These are phyloP conservation scores for Penicillium sp. DNA, from an alignment of 2,329 filamentous ascomycete genomes.

Conservation along the genomic window DNA sequence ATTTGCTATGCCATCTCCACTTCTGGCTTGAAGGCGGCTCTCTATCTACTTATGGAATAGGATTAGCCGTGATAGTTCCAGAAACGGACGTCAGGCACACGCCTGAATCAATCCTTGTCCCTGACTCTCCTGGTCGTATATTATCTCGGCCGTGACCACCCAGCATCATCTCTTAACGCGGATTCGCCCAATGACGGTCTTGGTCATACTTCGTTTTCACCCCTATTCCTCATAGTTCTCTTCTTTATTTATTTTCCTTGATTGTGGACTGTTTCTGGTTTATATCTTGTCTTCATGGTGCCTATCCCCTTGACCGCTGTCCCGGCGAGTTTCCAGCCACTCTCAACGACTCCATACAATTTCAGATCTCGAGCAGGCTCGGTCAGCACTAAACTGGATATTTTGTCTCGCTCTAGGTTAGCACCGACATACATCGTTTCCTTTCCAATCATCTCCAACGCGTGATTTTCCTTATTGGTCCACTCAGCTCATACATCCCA, in stretches of 20 bases:
- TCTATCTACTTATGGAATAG: slow-evolving; percentile 16
- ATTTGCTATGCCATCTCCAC: slow-evolving; percentile 16
- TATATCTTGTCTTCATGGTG: slow-evolving; percentile 27
- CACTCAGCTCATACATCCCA: slow-evolving; percentile 22
- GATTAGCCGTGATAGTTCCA: slow-evolving; percentile 12
- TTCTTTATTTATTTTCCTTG: not conserved
- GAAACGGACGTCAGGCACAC: slow-evolving; percentile 21
- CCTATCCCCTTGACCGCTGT: slow-evolving; percentile 28
- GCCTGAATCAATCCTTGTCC: slow-evolving; percentile 7
- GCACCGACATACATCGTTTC: slow-evolving; percentile 20
- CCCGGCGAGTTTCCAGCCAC: slow-evolving; percentile 28
- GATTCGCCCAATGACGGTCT: slow-evolving; percentile 2
- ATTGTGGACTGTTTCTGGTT: slow-evolving; percentile 5
- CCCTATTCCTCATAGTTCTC: not conserved
- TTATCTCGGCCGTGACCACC: slow-evolving; percentile 9
- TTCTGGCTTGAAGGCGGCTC: slow-evolving; percentile 19
- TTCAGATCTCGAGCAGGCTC: slow-evolving; percentile 29
- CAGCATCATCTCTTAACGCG: slow-evolving; percentile 9
- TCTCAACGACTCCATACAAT: slow-evolving; percentile 27
- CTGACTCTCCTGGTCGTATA: slow-evolving; percentile 12
- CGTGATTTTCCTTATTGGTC: not conserved
- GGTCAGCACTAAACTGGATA: slow-evolving; percentile 29
- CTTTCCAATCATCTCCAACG: not conserved
- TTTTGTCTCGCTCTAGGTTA: slow-evolving; percentile 35
- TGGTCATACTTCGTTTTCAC: not conserved